Evolutionary conservation across 2,329 filamentous ascomycete genomes (phyloP).

Genomic region (Nemania serpens): DNA sequence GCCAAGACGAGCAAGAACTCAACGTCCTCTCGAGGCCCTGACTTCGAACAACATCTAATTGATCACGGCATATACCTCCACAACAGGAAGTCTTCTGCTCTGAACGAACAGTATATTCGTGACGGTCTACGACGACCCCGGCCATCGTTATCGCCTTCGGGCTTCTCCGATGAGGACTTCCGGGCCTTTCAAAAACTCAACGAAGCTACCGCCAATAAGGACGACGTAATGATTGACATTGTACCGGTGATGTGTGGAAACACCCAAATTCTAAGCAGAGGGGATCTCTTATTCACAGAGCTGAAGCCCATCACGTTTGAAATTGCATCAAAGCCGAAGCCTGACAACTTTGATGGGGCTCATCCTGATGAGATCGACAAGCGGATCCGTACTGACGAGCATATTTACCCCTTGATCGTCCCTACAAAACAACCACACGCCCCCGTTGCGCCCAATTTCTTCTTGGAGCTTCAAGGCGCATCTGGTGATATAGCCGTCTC

Average conservation of each 20-base stretch:
- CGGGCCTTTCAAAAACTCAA: not conserved
- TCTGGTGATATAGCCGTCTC: not conserved
- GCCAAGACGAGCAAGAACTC: not conserved
- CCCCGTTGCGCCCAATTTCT: slow-evolving; percentile 8
- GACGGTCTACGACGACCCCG: not conserved
- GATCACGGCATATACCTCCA: not conserved
- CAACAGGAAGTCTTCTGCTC: not conserved
- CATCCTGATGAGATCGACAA: not conserved
- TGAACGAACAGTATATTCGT: not conserved
- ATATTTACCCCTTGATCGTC: not conserved
- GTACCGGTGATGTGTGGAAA: not conserved
- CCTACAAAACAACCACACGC: not conserved
- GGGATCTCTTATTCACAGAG: not conserved
- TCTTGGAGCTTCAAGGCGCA: not conserved
- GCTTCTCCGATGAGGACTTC: not conserved
- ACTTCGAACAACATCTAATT: slow-evolving; percentile 2
- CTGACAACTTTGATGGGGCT: not conserved
- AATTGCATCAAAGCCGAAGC: not conserved
- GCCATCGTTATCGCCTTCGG: not conserved
- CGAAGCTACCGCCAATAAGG: not conserved
- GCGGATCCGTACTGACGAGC: not conserved
- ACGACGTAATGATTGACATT: not conserved
- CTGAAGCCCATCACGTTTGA: not conserved
- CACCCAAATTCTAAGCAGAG: not conserved
- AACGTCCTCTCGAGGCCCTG: not conserved